Conservation (phyloP, 768 basidiomycete species). For the Boletus rex-veris region DNA sequence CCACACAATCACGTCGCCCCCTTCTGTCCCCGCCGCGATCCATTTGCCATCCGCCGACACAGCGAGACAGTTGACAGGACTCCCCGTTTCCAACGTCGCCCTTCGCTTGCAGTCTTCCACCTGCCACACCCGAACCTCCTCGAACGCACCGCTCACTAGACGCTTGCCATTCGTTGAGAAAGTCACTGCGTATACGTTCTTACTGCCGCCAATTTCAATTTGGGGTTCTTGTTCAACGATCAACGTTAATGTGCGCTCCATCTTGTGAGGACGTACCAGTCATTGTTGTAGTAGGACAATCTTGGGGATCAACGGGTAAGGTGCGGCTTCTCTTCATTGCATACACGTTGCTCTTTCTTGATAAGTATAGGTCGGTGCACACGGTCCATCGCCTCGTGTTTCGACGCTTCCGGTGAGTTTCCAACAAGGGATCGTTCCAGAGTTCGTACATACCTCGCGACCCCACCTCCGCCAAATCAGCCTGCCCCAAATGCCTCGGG, state of each 20-base stretch:
- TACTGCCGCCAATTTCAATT: not conserved
- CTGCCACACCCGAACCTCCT: not conserved
- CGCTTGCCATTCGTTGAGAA: not conserved
- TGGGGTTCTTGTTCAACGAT: not conserved
- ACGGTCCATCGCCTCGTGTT: too few species aligned
- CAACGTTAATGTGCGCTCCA: not conserved
- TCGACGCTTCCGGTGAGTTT: too few species aligned
- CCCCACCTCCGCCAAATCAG: too few species aligned
- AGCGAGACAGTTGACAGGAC: not conserved
- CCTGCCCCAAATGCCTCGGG: too few species aligned
- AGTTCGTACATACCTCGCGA: too few species aligned
- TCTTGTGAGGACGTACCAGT: not conserved
- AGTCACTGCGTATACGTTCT: not conserved
- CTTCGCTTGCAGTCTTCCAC: not conserved
- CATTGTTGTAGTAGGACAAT: not conserved
- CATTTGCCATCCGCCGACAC: not conserved
- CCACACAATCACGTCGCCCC: not conserved
- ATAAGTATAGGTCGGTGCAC: too few species aligned
- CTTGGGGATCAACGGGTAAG: too few species aligned
- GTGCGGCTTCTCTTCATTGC: too few species aligned
- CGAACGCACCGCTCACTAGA: too few species aligned
- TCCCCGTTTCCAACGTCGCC: not conserved
- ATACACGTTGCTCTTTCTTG: too few species aligned
- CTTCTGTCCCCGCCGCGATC: not conserved
- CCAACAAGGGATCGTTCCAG: too few species aligned